Base-by-base conservation (phyloP, 1,284 basidiomycete species). In the Fomitopsis pinicola region DNA sequence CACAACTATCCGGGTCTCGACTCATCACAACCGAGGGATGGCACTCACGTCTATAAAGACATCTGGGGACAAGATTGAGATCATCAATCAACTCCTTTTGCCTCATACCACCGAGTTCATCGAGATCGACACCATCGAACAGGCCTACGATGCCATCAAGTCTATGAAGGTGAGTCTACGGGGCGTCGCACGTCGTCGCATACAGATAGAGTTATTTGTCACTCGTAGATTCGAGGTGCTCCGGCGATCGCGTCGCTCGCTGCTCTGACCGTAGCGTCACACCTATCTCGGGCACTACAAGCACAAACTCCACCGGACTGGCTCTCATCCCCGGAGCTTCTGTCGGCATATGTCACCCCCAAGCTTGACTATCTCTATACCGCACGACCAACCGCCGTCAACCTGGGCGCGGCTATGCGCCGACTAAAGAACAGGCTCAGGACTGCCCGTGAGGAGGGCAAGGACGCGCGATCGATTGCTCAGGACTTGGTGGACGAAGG, bases 221-320 rank as follows among this genome's bases (percentile, higher is more conserved):
- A 38, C 2, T 22, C 22, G 19, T 64, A 92, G 87, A 95, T 95
- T 67, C 86, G 95, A 57, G 95, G 95, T 7, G 95, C 95, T 9
- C 95, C 95, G 0, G 95, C 95, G n/a, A 96, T 97, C 59, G 95
- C 90, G 0, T 94, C 94, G 1, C 84, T 97, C 14, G 94, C 94
- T 5, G 86, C 94, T 0, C 83, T 97, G 8, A 83, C 90, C 0
- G 77, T 97, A 57, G 85, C 91, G 0, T 82, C 84, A 9, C 77
- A 90, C 66, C 77, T 91, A 48, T 75, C 79, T 0, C 72, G 75
- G 9, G 80, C 81, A 4, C 68, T 88, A 48, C 66, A 76, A 36
- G 71, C 74, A 22, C 71, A 77, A 0, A 78, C 82, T 0, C 54
- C 66, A 9, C 83, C 86, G 0, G 77, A 78, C 17, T 86, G 78